phyloP scores from a whole-genome alignment of 352 stramenopile species.

The Pythium periplocum region DNA sequence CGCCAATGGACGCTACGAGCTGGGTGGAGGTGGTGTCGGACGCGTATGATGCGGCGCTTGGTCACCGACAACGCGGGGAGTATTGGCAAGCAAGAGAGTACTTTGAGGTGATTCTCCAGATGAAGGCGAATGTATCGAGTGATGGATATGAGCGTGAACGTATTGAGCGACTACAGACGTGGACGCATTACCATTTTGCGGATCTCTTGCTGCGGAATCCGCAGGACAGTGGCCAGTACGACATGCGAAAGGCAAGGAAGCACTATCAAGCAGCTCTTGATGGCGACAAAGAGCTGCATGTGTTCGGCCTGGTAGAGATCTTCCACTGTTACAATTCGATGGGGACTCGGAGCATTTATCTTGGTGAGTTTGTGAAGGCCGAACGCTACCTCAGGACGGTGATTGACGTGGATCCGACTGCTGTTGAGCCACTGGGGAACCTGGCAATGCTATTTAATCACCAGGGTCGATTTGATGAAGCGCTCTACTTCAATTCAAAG shows the following conservation, averaged over 20 bases:
- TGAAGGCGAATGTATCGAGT: background rate
- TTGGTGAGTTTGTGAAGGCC: slow-evolving; percentile 1
- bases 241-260: too few relatives aligned
- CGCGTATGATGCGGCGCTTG: too few relatives aligned
- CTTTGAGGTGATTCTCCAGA: background rate
- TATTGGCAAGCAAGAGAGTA: too few relatives aligned
- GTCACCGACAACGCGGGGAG: too few relatives aligned
- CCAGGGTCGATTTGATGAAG: slow-evolving; percentile 6
- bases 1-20: too few relatives aligned
- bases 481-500: slow-evolving; percentile 8
- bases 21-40: too few relatives aligned
- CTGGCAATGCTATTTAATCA: slow-evolving; percentile 12
- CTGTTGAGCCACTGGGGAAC: slow-evolving; percentile 19
- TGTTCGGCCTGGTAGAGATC: slow-evolving; percentile 4
- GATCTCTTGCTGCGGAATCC: slow-evolving; percentile 3
- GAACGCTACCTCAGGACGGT: slow-evolving; percentile 14
- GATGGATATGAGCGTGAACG: background rate
- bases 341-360: slow-evolving; percentile 14
- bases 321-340: slow-evolving; percentile 25
- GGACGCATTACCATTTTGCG: slow-evolving; percentile 12
- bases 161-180: slow-evolving; percentile 9
- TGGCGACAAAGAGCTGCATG: background rate
- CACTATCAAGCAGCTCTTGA: too few relatives aligned
- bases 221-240: too few relatives aligned
- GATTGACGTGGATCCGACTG: slow-evolving; percentile 1